A percentile compares a stretch with the other conserved stretches of the same genome.
These are phyloP conservation scores for Cymbopogon citratus DNA, from an alignment of 176 grass and related monocot species.

Conservation along the genomic window DNA sequence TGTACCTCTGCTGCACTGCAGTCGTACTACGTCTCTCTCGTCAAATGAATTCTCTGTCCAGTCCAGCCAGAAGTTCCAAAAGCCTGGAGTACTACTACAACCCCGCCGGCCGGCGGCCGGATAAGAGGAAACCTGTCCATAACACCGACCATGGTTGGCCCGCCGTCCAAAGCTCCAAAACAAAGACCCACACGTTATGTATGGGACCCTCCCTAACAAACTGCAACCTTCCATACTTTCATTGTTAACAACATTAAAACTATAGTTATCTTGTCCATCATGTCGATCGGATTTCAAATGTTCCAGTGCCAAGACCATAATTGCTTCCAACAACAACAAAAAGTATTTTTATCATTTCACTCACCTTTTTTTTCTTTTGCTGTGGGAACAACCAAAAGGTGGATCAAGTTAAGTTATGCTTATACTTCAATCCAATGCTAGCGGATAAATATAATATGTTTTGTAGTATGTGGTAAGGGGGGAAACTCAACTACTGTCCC, in stretches of 20 bases:
- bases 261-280: not conserved
- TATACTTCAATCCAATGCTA: not conserved
- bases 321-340: no score
- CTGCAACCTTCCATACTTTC: not conserved
- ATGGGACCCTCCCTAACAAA: not conserved
- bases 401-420: not conserved
- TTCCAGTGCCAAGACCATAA: not conserved
- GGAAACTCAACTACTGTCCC: not conserved
- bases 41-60: not conserved
- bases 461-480: not conserved
- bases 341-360: not conserved
- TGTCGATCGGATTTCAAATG: not conserved
- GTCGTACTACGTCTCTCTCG: not conserved
- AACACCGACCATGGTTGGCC: not conserved
- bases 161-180: not conserved
- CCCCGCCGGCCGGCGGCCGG: not conserved
- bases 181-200: not conserved
- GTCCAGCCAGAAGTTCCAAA: not conserved
- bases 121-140: constrained; percentile 4
- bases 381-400: not conserved
- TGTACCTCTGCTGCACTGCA: not conserved
- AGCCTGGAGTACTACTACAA: not conserved
- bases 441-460: not conserved
- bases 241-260: not conserved
- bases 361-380: not conserved